These are phyloP conservation scores for Hexamita inflata DNA, from an alignment of 208 protist genomes.

Conservation along the genomic window DNA sequence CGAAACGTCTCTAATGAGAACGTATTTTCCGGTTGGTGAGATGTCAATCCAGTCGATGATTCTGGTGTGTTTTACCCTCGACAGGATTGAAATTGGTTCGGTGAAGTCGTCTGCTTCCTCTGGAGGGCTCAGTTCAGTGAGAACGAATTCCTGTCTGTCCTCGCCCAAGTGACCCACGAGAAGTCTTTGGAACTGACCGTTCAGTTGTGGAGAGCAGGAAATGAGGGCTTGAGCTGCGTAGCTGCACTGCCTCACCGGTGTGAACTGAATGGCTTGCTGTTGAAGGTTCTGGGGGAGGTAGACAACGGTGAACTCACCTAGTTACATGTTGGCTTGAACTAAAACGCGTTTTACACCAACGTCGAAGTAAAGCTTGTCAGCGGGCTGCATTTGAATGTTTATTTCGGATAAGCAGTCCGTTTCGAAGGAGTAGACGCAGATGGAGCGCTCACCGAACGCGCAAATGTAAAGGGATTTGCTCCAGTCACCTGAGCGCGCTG, in stretches of 20 bases:
- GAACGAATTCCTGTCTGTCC: conserved; percentile 7
- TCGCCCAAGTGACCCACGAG: not conserved
- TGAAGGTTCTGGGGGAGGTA: not conserved
- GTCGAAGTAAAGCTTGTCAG: conserved; percentile 23
- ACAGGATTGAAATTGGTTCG: conserved; percentile 6
- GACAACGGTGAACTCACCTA: conserved; percentile 24
- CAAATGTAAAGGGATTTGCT: not conserved
- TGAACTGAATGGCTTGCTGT: not conserved
- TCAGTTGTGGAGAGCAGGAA: conserved; percentile 3
- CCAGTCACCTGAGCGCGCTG: not conserved
- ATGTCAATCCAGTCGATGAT: conserved; percentile 11
- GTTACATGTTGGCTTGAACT: not conserved
- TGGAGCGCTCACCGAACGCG: not conserved
- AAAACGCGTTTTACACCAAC: not conserved
- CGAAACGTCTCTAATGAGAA: conserved; percentile 3
- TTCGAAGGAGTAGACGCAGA: conserved; percentile 16
- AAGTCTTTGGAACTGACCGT: not conserved
- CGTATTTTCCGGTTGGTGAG: not conserved
- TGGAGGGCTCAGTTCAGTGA: conserved; percentile 8
- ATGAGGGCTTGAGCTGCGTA: not conserved
- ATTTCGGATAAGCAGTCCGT: not conserved
- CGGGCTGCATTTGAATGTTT: not conserved
- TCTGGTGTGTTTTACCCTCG: not conserved
- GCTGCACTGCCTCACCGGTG: not conserved
- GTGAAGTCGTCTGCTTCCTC: conserved; percentile 13